Conservation (phyloP, 2,329 filamentous ascomycete genomes). For the Aspergillus novoparasiticus region DNA sequence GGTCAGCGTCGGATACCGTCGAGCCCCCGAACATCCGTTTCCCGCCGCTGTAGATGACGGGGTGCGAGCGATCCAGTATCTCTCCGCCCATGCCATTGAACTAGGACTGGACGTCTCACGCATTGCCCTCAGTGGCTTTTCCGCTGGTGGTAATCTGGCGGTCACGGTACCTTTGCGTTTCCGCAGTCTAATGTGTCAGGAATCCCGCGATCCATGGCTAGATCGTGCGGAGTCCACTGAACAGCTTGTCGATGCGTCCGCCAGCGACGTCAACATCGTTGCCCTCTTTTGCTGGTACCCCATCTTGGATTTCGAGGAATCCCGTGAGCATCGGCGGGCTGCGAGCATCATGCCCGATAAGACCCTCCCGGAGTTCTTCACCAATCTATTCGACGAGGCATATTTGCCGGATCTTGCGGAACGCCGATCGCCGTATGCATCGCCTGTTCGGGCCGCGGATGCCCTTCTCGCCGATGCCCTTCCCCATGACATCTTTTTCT, state of each 20-base stretch:
- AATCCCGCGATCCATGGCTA: constrained; percentile 28
- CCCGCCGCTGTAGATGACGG: constrained; percentile 66
- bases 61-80: constrained; percentile 62
- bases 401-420: constrained; percentile 50
- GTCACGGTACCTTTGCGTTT: constrained; percentile 64
- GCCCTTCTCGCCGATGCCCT: constrained; percentile 56
- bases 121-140: constrained; percentile 64
- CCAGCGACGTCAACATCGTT: constrained; percentile 51
- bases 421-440: constrained; percentile 61
- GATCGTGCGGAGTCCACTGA: constrained; percentile 36
- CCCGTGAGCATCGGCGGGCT: constrained; percentile 60
- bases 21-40: constrained; percentile 64
- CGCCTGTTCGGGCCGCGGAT: constrained; percentile 58
- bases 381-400: constrained; percentile 51
- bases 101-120: constrained; percentile 60
- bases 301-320: constrained; percentile 62
- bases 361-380: constrained; percentile 51
- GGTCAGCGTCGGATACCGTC: constrained; percentile 63
- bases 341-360: constrained; percentile 56
- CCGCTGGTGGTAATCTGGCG: constrained; percentile 64
- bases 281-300: constrained; percentile 66
- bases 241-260: constrained; percentile 39
- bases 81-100: constrained; percentile 58
- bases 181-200: constrained; percentile 41
- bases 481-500: constrained; percentile 63